A percentile compares a stretch with the other conserved stretches of the same genome.
phyloP scores from a whole-genome alignment of 2,329 filamentous ascomycete species.

The Colletotrichum zoysiae region DNA sequence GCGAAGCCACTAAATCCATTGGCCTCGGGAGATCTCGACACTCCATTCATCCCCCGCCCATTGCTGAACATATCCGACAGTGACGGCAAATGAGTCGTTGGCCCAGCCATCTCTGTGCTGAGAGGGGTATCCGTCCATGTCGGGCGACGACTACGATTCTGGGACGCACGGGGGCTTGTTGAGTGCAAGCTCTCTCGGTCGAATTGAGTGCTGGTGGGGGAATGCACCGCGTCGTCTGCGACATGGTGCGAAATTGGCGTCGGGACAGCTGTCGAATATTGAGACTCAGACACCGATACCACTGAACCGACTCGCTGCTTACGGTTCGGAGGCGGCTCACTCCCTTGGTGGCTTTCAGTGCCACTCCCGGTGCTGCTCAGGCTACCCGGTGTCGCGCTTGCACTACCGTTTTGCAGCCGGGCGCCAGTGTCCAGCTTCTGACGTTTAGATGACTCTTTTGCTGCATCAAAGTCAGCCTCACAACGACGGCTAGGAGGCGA shows the following conservation, averaged over 20 bases:
- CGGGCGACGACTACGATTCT: conserved; percentile 33
- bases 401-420: conserved; percentile 54
- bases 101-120: conserved; percentile 41
- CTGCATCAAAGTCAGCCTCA: conserved; percentile 46
- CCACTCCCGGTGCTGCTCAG: conserved; percentile 59
- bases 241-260: conserved; percentile 52
- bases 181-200: conserved; percentile 48
- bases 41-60: conserved; percentile 44
- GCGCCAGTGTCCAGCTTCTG: conserved; percentile 58
- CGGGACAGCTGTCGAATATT: conserved; percentile 55
- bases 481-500: not conserved
- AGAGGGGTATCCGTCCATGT: conserved; percentile 35
- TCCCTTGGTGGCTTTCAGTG: conserved; percentile 61
- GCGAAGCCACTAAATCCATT: conserved; percentile 23
- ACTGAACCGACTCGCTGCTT: conserved; percentile 63
- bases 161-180: conserved; percentile 32
- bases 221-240: conserved; percentile 58
- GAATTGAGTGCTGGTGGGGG: conserved; percentile 55
- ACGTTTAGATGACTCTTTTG: conserved; percentile 64
- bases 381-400: conserved; percentile 55
- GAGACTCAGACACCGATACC: conserved; percentile 60
- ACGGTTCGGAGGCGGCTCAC: conserved; percentile 61
- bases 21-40: conserved; percentile 35
- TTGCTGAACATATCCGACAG: conserved; percentile 63
- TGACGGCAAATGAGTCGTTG: conserved; percentile 57